Percentiles rank a stretch among this genome's conserved stretches.
These are phyloP conservation scores for Rhizopus microsporus DNA, from an alignment of 371 early-diverging fungal genomes.

Conservation along the genomic window DNA sequence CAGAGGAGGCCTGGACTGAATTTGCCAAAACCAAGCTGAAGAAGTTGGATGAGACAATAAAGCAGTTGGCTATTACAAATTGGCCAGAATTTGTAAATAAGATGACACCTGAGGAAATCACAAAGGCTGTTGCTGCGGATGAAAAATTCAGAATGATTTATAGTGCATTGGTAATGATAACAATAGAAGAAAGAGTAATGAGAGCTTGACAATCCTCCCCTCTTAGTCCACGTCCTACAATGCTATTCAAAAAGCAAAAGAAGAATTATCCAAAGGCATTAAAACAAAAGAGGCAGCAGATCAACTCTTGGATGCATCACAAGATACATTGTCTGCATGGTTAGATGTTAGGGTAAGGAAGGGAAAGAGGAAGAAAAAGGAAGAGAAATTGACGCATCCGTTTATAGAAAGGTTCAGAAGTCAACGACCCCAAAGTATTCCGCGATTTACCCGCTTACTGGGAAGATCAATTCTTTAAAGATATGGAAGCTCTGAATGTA, in stretches of 20 bases:
- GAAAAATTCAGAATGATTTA: slow-evolving; percentile 81
- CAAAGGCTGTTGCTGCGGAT: slow-evolving; percentile 52
- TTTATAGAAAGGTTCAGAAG: slow-evolving; percentile 57
- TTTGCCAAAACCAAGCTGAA: slow-evolving; percentile 67
- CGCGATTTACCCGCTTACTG: slow-evolving; percentile 92
- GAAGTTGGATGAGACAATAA: slow-evolving; percentile 38
- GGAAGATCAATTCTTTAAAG: slow-evolving; percentile 96
- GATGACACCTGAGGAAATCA: slow-evolving; percentile 54
- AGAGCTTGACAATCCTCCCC: neutral
- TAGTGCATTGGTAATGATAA: slow-evolving; percentile 54
- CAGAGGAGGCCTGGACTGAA: slow-evolving; percentile 62
- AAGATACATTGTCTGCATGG: slow-evolving; percentile 58
- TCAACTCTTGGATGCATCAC: slow-evolving; percentile 46
- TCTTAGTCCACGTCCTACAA: slow-evolving; percentile 44
- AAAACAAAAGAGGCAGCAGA: slow-evolving; percentile 47
- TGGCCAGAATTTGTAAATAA: slow-evolving; percentile 62
- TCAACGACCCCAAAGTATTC: slow-evolving; percentile 88
- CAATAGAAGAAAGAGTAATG: neutral
- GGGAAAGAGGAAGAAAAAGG: neutral
- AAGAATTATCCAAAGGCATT: slow-evolving; percentile 43
- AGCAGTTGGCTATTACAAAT: slow-evolving; percentile 32
- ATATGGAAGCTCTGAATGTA: slow-evolving; percentile 94
- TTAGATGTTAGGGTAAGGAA: slow-evolving; percentile 58
- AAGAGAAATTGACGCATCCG: neutral
- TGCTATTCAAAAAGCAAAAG: slow-evolving; percentile 55